A percentile compares a stretch with the other conserved stretches of the same genome.
These are phyloP conservation scores for Durotheca rogersii DNA, from an alignment of 495 filamentous ascomycete species.

Conservation along the genomic window DNA sequence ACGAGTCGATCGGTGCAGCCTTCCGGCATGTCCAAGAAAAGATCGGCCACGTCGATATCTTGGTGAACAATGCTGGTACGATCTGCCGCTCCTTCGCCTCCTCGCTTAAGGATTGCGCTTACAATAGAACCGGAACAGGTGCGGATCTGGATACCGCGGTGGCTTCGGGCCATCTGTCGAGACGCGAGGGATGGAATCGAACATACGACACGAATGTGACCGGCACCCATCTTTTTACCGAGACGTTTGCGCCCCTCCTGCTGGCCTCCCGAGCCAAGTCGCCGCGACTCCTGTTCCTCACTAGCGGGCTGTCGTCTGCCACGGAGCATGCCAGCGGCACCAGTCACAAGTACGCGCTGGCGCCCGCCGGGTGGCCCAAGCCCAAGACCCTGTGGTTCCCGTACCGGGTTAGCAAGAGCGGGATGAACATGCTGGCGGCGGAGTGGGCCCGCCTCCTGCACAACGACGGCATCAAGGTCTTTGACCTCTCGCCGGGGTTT, in stretches of 20 bases:
- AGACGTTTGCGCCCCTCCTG: conserved; percentile 50
- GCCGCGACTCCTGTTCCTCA: conserved; percentile 51
- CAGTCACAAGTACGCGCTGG: conserved; percentile 24
- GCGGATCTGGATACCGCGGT: conserved; percentile 48
- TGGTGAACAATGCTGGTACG: conserved; percentile 40
- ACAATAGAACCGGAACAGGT: conserved; percentile 3
- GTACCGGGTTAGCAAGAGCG: conserved; percentile 57
- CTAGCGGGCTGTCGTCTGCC: conserved; percentile 33
- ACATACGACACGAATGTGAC: conserved; percentile 51
- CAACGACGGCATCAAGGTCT: conserved; percentile 59
- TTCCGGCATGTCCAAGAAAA: conserved; percentile 31
- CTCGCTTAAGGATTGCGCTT: neutral
- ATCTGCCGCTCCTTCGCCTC: conserved; percentile 18
- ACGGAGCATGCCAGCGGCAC: conserved; percentile 20
- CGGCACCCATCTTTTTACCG: conserved; percentile 50
- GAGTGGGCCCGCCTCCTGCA: conserved; percentile 52
- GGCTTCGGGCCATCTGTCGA: conserved; percentile 39
- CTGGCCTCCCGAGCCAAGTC: conserved; percentile 41
- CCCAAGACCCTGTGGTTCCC: conserved; percentile 31
- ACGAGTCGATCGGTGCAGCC: conserved; percentile 36
- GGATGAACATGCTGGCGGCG: conserved; percentile 61
- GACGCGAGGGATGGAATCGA: conserved; percentile 46
- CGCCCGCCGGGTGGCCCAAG: conserved; percentile 51
- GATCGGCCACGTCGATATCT: conserved; percentile 31
- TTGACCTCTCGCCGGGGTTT: conserved; percentile 51